phyloP scores from a whole-genome alignment of 2,329 filamentous ascomycete species.

The Sporothrix euskadiensis region DNA sequence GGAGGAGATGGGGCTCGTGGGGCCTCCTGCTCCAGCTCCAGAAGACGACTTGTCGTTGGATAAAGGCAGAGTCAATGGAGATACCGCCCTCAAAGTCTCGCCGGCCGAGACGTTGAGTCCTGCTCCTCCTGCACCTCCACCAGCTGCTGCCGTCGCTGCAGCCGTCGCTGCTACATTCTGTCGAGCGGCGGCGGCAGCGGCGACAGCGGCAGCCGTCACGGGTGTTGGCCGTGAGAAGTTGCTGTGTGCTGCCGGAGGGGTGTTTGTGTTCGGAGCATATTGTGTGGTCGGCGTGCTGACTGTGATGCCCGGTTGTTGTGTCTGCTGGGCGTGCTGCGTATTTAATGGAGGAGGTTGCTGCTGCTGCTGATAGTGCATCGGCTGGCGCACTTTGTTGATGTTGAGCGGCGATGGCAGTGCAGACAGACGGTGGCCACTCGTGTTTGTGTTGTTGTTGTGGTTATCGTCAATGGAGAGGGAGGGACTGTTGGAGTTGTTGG shows the following conservation, averaged over 20 bases:
- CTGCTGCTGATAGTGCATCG: slow-evolving; percentile 9
- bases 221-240: slow-evolving; percentile 61
- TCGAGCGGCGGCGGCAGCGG: slow-evolving; percentile 31
- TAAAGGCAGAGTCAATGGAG: slow-evolving; percentile 46
- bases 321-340: not conserved
- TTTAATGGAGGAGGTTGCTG: not conserved
- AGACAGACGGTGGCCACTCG: slow-evolving; percentile 7
- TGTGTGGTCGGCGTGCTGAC: slow-evolving; percentile 44
- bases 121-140: not conserved
- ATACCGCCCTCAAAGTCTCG: slow-evolving; percentile 41
- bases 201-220: slow-evolving; percentile 39
- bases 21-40: slow-evolving; percentile 29
- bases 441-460: slow-evolving; percentile 27
- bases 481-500: slow-evolving; percentile 35
- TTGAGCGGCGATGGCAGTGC: slow-evolving; percentile 41
- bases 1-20: slow-evolving; percentile 36
- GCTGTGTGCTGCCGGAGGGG: slow-evolving; percentile 45
- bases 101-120: slow-evolving; percentile 28
- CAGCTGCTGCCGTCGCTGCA: not conserved
- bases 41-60: slow-evolving; percentile 34
- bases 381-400: slow-evolving; percentile 47
- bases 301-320: slow-evolving; percentile 43
- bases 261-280: slow-evolving; percentile 42
- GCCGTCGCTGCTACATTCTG: slow-evolving; percentile 22
- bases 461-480: slow-evolving; percentile 50